phyloP scores from a whole-genome alignment of 108 stramenopile species.

The Fistulifera pelliculosa region DNA sequence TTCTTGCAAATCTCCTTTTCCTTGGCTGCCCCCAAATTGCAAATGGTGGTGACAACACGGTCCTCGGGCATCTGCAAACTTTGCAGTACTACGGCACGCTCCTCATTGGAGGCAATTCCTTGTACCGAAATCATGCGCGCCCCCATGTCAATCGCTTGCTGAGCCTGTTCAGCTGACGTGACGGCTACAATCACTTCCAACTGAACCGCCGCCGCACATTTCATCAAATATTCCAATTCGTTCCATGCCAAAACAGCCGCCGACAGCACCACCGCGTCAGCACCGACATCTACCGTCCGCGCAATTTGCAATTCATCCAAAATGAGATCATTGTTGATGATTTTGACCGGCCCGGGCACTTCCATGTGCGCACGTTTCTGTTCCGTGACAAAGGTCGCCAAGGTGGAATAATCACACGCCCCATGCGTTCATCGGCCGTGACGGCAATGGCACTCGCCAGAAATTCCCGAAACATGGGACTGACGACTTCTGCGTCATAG shows the following conservation, averaged over 20 bases:
- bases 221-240: conserved; percentile 27
- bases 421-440: conserved; percentile 65
- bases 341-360: conserved; percentile 69
- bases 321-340: conserved; percentile 72
- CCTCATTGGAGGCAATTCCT: conserved; percentile 27
- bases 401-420: conserved; percentile 73
- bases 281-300: conserved; percentile 41
- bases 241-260: conserved; percentile 44
- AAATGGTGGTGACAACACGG: conserved; percentile 43
- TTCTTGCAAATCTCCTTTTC: conserved; percentile 71
- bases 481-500: conserved; percentile 40
- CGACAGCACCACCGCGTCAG: conserved; percentile 39
- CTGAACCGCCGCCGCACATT: conserved; percentile 31
- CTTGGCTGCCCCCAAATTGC: conserved; percentile 48
- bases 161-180: conserved; percentile 50
- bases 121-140: conserved; percentile 50
- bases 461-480: conserved; percentile 69
- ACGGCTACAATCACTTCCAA: conserved; percentile 63
- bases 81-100: conserved; percentile 31
- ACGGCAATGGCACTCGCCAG: conserved; percentile 74
- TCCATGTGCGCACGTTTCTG: conserved; percentile 53
- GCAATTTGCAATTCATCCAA: conserved; percentile 83
- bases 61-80: conserved; percentile 41
- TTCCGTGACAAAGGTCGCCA: conserved; percentile 51
- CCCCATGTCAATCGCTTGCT: conserved; percentile 52